These are phyloP conservation scores for Neophaeococcomyces aloes DNA, from an alignment of 2,329 filamentous ascomycete genomes.

Conservation along the genomic window DNA sequence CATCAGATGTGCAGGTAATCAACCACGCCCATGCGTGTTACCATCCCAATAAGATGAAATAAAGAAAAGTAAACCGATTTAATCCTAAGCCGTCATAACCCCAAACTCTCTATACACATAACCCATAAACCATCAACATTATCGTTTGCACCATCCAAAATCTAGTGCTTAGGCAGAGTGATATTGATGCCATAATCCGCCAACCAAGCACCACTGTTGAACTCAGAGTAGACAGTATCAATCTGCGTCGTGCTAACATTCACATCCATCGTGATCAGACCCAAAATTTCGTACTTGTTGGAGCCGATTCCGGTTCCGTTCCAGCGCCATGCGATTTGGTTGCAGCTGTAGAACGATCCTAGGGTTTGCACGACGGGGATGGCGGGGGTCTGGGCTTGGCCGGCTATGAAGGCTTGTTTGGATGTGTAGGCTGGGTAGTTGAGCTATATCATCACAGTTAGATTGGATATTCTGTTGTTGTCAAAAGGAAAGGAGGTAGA, in stretches of 20 bases:
- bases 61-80: too few species aligned
- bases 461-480: not conserved
- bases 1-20: too few species aligned
- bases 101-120: too few species aligned
- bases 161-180: too few species aligned
- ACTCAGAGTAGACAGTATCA: constrained; percentile 18
- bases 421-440: constrained; percentile 11
- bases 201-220: constrained; percentile 16
- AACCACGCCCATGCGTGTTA: too few species aligned
- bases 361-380: constrained; percentile 13
- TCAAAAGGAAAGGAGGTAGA: not conserved
- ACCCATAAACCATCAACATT: too few species aligned
- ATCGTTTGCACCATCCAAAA: too few species aligned
- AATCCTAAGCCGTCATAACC: too few species aligned
- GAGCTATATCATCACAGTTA: too few species aligned
- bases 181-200: too few species aligned
- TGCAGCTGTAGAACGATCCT: constrained; percentile 12
- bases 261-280: constrained; percentile 14
- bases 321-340: constrained; percentile 19
- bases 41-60: too few species aligned
- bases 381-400: constrained; percentile 11
- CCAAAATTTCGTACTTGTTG: constrained; percentile 11
- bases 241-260: constrained; percentile 10
- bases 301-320: constrained; percentile 11
- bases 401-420: constrained; percentile 16